Evolutionary conservation across 148 eudicot genomes (phyloP), one percentile per base, ranked within the genome.

Genomic region (Heliamphora exappendiculata): DNA sequence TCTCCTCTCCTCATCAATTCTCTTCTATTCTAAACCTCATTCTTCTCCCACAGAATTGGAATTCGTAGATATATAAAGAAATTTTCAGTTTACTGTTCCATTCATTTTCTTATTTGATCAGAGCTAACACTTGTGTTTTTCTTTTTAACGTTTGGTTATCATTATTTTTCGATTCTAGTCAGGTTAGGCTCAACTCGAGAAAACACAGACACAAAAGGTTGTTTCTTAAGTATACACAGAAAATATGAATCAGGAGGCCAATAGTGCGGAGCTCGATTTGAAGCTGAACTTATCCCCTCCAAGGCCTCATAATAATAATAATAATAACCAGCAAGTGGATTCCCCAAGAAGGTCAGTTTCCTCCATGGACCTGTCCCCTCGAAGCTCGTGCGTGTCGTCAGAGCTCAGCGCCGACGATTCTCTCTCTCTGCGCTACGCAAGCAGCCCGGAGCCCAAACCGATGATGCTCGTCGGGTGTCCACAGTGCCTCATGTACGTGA

Each of bases 401-500:
- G 90, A 87, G 36, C 62, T 82, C 16, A 51, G 74, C 41, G n/a
- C 44, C 57, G 31, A 7, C 1, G n/a, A n/a, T n/a, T n/a, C n/a
- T 26, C 24, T 55, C 11, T 39, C 24, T 4, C 53, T 68, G 42
- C 17, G 53, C 16, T 44, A 24, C 5, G 34, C 72, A 31, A 4
- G 83, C 77, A 72, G 83, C 78, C 83, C 89, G 36, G 85, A 87
- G 72, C 86, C 88, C 9, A 87, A 87, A 28, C 17, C 82, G 4
- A 78, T 81, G 73, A 50, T 79, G 45, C 84, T 87, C 1, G 79
- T 85, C 85, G 88, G 76, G 22, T 73, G 76, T 66, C 76, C 66
- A 0, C 76, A 54, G 24, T 87, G 88, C 39, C 78, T 88, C 7
- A 84, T 88, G 87, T 88, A 88, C 36, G 88, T 88, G 42, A 88